These are phyloP conservation scores for Acarospora socialis DNA, from an alignment of 2,329 filamentous ascomycete species.

Conservation along the genomic window DNA sequence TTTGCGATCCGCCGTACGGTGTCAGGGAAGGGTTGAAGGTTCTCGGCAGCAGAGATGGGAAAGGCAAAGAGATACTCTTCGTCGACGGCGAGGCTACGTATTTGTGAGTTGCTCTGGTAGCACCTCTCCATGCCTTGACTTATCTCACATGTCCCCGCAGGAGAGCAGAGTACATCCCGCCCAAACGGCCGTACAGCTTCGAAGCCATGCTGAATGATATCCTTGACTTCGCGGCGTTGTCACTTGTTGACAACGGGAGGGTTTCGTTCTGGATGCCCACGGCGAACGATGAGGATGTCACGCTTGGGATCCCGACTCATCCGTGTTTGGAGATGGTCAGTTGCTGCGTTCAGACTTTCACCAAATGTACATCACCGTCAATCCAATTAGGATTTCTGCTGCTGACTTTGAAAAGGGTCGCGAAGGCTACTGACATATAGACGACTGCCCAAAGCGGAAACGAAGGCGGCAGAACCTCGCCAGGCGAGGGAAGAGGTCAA, in stretches of 20 bases:
- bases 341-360: constrained; percentile 75
- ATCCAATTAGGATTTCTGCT: too few relatives aligned
- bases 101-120: constrained; percentile 35
- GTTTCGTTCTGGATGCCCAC: constrained; percentile 97
- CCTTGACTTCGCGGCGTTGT: constrained; percentile 61
- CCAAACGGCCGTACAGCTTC: constrained; percentile 87
- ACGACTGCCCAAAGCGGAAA: constrained; percentile 45
- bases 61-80: constrained; percentile 39
- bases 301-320: constrained; percentile 64
- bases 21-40: constrained; percentile 86
- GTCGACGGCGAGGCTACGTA: constrained; percentile 57
- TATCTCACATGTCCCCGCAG: constrained; percentile 21
- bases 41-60: constrained; percentile 56
- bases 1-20: constrained; percentile 93
- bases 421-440: constrained; percentile 77
- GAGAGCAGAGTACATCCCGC: constrained; percentile 59
- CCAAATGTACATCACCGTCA: constrained; percentile 53
- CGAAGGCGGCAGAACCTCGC: constrained; percentile 24
- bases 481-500: constrained; percentile 17
- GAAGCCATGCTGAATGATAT: constrained; percentile 82
- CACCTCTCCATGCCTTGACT: constrained; percentile 1
- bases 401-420: constrained; percentile 48
- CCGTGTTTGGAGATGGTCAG: constrained; percentile 58
- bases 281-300: constrained; percentile 61
- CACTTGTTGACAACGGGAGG: constrained; percentile 63